phyloP scores from a whole-genome alignment of 352 stramenopile genomes.

The Globisporangium yorkense region DNA sequence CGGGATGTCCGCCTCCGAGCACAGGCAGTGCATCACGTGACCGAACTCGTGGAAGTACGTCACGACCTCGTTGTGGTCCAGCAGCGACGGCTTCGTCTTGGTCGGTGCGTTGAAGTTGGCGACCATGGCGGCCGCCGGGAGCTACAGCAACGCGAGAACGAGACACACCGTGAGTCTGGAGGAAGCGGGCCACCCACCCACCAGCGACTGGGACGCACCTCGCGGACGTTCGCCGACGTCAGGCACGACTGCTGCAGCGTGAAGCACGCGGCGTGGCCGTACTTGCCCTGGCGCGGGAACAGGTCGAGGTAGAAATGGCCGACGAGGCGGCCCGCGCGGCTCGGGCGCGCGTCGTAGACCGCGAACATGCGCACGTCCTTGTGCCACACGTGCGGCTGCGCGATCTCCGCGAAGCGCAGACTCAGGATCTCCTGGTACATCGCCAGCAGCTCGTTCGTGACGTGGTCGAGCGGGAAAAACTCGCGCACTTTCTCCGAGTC shows the following conservation, averaged over 20 bases:
- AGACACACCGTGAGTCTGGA: background rate
- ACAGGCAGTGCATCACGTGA: slow-evolving; percentile 89
- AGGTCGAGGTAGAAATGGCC: slow-evolving; percentile 89
- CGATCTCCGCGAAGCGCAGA: slow-evolving; percentile 81
- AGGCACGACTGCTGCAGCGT: slow-evolving; percentile 78
- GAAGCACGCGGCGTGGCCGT: slow-evolving; percentile 87
- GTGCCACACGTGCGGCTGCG: slow-evolving; percentile 80
- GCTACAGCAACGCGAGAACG: slow-evolving; percentile 12
- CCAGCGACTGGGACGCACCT: slow-evolving; percentile 14
- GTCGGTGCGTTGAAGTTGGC: slow-evolving; percentile 86
- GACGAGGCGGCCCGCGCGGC: slow-evolving; percentile 50
- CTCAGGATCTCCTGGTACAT: slow-evolving; percentile 89
- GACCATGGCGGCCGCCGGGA: slow-evolving; percentile 84
- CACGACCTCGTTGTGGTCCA: slow-evolving; percentile 82
- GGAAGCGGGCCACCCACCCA: slow-evolving; percentile 10
- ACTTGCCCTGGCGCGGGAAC: slow-evolving; percentile 83
- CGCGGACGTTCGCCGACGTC: slow-evolving; percentile 49
- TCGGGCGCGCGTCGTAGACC: slow-evolving; percentile 64
- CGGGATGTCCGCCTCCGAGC: slow-evolving; percentile 73
- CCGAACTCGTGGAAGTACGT: slow-evolving; percentile 90
- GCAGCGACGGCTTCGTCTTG: slow-evolving; percentile 70
- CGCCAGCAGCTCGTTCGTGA: slow-evolving; percentile 73
- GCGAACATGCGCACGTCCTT: slow-evolving; percentile 85
- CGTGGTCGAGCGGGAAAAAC: slow-evolving; percentile 86
- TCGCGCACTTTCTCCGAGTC: slow-evolving; percentile 83